Evolutionary conservation across 805 yeast genomes (phyloP), one percentile per base, ranked within the genome.

Genomic region (Metschnikowia similis): DNA sequence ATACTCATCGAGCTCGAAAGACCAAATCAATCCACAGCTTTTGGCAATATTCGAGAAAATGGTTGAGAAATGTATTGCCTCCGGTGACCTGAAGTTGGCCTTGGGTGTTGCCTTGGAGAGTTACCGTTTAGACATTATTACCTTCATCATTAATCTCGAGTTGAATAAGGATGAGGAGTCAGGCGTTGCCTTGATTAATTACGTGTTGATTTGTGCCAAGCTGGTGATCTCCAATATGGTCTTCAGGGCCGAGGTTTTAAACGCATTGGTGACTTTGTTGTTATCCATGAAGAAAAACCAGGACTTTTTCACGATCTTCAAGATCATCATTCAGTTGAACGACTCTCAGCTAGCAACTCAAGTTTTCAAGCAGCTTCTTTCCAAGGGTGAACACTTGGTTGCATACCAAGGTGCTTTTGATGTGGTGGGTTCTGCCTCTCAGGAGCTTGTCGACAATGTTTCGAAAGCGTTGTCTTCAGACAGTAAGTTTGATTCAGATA

Each of bases 401-500:
- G 96, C 96, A 2, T 88, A 82, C 67, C 99, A 94, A 74, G 88
- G 92, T 48, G 97, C 97, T 1, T 94, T 94, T 66, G 99, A 94
- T 66, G 79, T 94, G 52, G 97, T 91, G 6, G 84, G 83, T 48
- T 84, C 95, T 13, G 97, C 97, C 0, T 81, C 96, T 7, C 98
- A 92, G 71, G 95, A 89, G 63, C 76, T 94, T 56, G 76, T 91
- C 51, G 85, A 82, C 49, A 76, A 73, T 41, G 75, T 84, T 6
- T 68, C 77, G 27, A 71, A 76, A 36, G 63, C 62, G 6, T 66
- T 80, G 47, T 59, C 64, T 13, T 57, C 57, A 8, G 72, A 70
- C 41, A 57, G 64, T 45, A 54, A 64, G 27, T 60, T 62, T 41
- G 63, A 61, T 34, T 51, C 56, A n/a, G 39, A 53, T 13, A 59